Percentiles rank a stretch among this genome's conserved stretches.
Conservation (phyloP, 345 rosid genomes). For the Citrus medica region DNA sequence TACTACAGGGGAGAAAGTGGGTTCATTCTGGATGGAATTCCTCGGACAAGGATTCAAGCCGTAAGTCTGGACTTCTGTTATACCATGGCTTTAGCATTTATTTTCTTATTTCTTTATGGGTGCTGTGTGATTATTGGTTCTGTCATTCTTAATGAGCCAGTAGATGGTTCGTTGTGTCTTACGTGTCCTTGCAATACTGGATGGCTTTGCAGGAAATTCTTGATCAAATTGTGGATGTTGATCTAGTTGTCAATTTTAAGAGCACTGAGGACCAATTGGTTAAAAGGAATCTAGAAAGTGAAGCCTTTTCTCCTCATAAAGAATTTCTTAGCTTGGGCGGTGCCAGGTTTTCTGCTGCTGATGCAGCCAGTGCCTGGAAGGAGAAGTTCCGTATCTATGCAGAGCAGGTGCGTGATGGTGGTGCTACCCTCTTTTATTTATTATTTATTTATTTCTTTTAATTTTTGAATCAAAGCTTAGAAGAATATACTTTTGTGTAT, state of each 20-base stretch:
- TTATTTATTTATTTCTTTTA: too few species aligned
- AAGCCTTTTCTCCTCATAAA: slow-evolving; percentile 22
- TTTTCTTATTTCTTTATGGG: neutral
- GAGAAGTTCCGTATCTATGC: slow-evolving; percentile 40
- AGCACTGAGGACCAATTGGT: slow-evolving; percentile 39
- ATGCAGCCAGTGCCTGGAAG: slow-evolving; percentile 35
- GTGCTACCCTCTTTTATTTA: neutral
- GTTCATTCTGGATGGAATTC: slow-evolving; percentile 92
- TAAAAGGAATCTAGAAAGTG: slow-evolving; percentile 28
- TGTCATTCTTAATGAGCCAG: neutral
- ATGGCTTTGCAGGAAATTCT: slow-evolving; percentile 73
- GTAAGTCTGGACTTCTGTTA: slow-evolving; percentile 31
- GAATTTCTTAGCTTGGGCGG: slow-evolving; percentile 23
- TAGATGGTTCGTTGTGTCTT: neutral
- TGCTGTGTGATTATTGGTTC: neutral
- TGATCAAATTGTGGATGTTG: slow-evolving; percentile 74
- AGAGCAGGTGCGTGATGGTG: slow-evolving; percentile 46
- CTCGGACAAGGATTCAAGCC: slow-evolving; percentile 78
- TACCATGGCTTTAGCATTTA: neutral
- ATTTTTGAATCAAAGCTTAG: neutral
- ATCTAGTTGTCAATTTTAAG: slow-evolving; percentile 83
- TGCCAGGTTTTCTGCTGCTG: slow-evolving; percentile 34
- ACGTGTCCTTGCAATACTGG: slow-evolving; percentile 1
- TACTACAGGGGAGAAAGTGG: slow-evolving; percentile 78
- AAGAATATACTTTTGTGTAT: neutral